Conservation (phyloP, 2,329 filamentous ascomycete genomes). For the Pseudocercospora eumusae region DNA sequence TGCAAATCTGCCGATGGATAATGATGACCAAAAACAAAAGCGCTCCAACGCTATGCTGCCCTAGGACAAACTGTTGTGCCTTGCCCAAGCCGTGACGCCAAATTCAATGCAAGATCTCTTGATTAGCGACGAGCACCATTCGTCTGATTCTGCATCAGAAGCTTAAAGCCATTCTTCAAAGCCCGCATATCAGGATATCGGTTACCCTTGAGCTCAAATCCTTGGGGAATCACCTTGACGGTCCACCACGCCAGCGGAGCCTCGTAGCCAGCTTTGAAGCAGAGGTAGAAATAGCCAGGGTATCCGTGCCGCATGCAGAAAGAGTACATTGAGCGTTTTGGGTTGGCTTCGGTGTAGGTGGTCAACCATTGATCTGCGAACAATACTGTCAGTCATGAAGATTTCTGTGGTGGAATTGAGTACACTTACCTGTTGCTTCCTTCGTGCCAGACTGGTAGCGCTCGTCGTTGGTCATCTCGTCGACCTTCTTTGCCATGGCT, state of each 20-base stretch:
- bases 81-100: not conserved
- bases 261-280: slow-evolving; percentile 85
- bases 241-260: slow-evolving; percentile 75
- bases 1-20: not conserved
- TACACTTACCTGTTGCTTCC: slow-evolving; percentile 75
- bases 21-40: not conserved
- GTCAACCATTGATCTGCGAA: slow-evolving; percentile 84
- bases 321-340: slow-evolving; percentile 86
- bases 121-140: slow-evolving; percentile 23
- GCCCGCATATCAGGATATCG: slow-evolving; percentile 93
- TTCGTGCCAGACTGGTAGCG: slow-evolving; percentile 85
- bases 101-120: not conserved
- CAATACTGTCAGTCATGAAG: slow-evolving; percentile 14
- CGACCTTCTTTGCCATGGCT: slow-evolving; percentile 95
- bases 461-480: slow-evolving; percentile 91
- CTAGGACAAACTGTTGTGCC: not conserved
- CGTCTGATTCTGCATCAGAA: slow-evolving; percentile 52
- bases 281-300: slow-evolving; percentile 91
- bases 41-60: slow-evolving; percentile 3
- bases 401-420: not conserved
- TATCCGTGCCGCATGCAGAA: slow-evolving; percentile 94
- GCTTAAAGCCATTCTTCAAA: slow-evolving; percentile 95
- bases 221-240: slow-evolving; percentile 88
- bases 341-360: slow-evolving; percentile 95
- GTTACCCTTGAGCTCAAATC: slow-evolving; percentile 85